phyloP scores from a whole-genome alignment of 140 eudicot species.

The Oenanthe javanica region DNA sequence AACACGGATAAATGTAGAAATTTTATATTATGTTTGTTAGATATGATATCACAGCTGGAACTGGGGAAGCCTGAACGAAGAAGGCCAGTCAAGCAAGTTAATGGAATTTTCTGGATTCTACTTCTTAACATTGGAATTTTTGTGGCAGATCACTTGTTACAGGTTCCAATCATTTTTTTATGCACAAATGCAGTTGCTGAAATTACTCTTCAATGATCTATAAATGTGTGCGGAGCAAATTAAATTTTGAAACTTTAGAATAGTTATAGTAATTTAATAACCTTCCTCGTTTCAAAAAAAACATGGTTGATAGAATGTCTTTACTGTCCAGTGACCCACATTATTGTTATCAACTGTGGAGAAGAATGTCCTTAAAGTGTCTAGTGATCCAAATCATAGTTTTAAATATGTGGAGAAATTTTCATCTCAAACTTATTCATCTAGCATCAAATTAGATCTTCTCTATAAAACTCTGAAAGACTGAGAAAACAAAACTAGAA shows the following conservation, averaged over 20 bases:
- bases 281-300: background rate
- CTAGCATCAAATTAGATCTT: background rate
- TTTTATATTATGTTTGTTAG: slow-evolving; percentile 41
- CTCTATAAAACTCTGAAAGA: background rate
- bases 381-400: background rate
- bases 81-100: slow-evolving; percentile 57
- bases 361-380: background rate
- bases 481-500: background rate
- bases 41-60: slow-evolving; percentile 78
- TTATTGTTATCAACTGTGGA: background rate
- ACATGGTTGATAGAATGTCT: background rate
- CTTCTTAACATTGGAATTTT: slow-evolving; percentile 76
- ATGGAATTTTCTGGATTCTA: slow-evolving; percentile 92
- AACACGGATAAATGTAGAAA: no score
- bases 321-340: background rate
- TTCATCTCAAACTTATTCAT: background rate
- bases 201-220: background rate
- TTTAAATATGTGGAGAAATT: background rate
- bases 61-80: slow-evolving; percentile 41
- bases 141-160: slow-evolving; percentile 89
- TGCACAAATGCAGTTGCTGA: background rate
- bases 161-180: slow-evolving; percentile 29
- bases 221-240: background rate
- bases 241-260: background rate
- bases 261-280: background rate